A percentile compares a stretch with the other conserved stretches of the same genome.
Evolutionary conservation across 108 stramenopile genomes (phyloP).

Genomic region (Pseudonitzschia multistriata): DNA sequence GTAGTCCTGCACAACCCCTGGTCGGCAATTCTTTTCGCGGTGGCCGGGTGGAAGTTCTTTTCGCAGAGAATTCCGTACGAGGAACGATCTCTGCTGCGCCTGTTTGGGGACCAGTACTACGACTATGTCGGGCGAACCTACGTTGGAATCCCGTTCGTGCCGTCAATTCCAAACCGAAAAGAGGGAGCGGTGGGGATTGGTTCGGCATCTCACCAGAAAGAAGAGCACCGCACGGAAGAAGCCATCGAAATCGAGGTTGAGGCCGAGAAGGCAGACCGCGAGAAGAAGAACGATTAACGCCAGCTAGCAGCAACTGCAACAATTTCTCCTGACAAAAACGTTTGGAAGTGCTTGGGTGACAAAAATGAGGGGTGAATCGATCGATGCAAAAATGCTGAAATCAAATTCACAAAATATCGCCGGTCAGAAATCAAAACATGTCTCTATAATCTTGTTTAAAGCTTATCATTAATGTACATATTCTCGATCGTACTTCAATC

Average conservation of each 20-base stretch:
- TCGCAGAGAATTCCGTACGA: slow-evolving; percentile 86
- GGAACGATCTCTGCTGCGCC: slow-evolving; percentile 66
- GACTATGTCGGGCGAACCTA: slow-evolving; percentile 61
- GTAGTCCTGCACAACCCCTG: slow-evolving; percentile 81
- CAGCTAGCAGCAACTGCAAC: too few species aligned
- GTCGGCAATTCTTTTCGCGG: slow-evolving; percentile 57
- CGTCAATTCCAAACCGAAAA: neutral
- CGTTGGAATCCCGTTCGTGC: slow-evolving; percentile 89
- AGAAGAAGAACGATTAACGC: neutral
- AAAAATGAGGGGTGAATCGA: too few species aligned
- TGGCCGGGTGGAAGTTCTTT: slow-evolving; percentile 88
- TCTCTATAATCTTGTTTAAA: too few species aligned
- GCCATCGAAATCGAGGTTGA: neutral
- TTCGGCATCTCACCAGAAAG: neutral
- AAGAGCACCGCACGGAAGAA: neutral
- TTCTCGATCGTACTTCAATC: too few species aligned
- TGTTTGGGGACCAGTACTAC: slow-evolving; percentile 83
- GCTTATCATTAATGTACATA: too few species aligned
- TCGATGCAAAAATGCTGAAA: too few species aligned
- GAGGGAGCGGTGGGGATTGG: neutral
- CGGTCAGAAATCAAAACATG: too few species aligned
- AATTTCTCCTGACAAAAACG: too few species aligned
- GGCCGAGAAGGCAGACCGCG: neutral
- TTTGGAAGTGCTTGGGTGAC: too few species aligned
- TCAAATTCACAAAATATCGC: too few species aligned